Evolutionary conservation across 2,329 filamentous ascomycete genomes (phyloP).

Genomic region (Ascochyta lentis): DNA sequence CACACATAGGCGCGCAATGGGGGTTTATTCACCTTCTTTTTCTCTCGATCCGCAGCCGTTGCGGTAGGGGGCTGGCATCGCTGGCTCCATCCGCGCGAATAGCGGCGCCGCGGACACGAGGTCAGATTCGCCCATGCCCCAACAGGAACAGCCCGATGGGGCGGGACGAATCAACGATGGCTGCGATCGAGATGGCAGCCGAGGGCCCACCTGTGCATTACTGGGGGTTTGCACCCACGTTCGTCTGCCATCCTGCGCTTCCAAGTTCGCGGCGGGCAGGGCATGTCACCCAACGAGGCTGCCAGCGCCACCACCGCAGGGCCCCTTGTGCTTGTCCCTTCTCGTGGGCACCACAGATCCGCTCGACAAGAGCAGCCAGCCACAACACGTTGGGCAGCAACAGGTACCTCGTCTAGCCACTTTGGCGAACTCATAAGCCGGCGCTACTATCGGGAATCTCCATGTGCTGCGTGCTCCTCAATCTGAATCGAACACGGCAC

Average conservation of each 20-base stretch:
- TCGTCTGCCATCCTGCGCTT: conserved; percentile 18
- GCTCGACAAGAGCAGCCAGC: conserved; percentile 1
- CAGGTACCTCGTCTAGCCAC: conserved; percentile 8
- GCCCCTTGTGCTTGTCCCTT: background rate
- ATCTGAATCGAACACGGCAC: conserved; percentile 17
- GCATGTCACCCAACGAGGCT: conserved; percentile 5
- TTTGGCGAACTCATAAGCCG: conserved; percentile 1
- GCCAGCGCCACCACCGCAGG: conserved; percentile 12
- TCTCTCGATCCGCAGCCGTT: conserved; percentile 34
- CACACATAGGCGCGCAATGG: background rate
- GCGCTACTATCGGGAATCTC: conserved; percentile 17
- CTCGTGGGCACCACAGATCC: conserved; percentile 7
- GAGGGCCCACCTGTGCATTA: conserved; percentile 23
- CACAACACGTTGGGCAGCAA: conserved; percentile 15
- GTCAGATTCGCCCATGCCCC: conserved; percentile 27
- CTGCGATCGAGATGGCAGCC: conserved; percentile 38
- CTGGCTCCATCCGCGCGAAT: conserved; percentile 31
- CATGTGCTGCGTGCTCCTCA: conserved; percentile 10
- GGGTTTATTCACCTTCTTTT: conserved; percentile 11
- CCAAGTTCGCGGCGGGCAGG: background rate
- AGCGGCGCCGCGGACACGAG: conserved; percentile 28
- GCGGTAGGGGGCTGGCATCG: conserved; percentile 29
- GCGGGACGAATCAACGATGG: conserved; percentile 30
- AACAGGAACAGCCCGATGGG: conserved; percentile 24
- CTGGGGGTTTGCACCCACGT: conserved; percentile 25